Percentiles rank a stretch among this genome's conserved stretches.
phyloP scores from a whole-genome alignment of 495 filamentous ascomycete species.

The Penicillium paxilli region DNA sequence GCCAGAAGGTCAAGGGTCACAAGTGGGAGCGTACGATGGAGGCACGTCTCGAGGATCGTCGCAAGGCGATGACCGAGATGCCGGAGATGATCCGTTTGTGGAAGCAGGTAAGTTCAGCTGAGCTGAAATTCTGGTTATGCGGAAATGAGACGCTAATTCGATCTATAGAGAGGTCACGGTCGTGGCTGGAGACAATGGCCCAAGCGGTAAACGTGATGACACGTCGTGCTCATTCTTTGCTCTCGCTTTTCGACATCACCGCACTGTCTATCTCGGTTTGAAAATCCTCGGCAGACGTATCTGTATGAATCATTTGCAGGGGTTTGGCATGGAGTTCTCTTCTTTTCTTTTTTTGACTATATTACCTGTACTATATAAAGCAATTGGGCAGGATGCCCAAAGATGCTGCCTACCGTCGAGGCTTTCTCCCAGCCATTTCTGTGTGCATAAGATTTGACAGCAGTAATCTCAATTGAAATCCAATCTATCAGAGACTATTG shows the following conservation, averaged over 20 bases:
- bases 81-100: conserved; percentile 83
- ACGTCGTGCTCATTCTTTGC: neutral
- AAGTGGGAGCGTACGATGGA: conserved; percentile 86
- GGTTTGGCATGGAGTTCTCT: conserved; percentile 35
- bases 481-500: neutral
- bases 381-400: conserved; percentile 10
- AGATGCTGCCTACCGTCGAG: neutral
- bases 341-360: conserved; percentile 14
- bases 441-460: neutral
- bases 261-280: neutral
- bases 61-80: conserved; percentile 93
- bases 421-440: neutral
- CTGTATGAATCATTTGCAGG: conserved; percentile 33
- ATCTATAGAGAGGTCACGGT: conserved; percentile 73
- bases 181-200: conserved; percentile 92
- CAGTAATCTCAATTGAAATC: neutral
- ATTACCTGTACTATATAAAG: conserved; percentile 25
- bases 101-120: conserved; percentile 72
- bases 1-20: conserved; percentile 93
- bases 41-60: conserved; percentile 78
- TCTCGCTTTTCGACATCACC: conserved; percentile 1
- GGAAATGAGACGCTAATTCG: conserved; percentile 31
- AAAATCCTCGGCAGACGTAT: conserved; percentile 9
- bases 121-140: neutral
- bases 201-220: conserved; percentile 41